These are phyloP conservation scores for Tritrichomonas musculus DNA, from an alignment of 208 protist genomes.

Conservation along the genomic window DNA sequence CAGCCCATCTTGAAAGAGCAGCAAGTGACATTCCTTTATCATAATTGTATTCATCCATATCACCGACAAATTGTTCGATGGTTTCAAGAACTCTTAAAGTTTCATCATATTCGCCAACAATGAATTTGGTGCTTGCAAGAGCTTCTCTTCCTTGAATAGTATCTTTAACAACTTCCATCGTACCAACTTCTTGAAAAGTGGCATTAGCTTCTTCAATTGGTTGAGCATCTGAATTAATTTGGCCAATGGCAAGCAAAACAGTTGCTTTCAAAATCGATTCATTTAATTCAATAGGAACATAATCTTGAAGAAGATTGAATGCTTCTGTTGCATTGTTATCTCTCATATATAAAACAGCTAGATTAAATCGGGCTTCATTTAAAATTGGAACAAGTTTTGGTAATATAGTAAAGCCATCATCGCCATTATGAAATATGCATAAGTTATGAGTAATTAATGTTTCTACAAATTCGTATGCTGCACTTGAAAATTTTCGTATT, in stretches of 20 bases:
- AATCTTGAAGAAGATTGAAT: not conserved
- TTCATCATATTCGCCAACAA: not conserved
- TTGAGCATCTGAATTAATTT: not conserved
- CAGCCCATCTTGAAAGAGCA: not conserved
- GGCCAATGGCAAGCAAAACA: not conserved
- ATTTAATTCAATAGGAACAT: not conserved
- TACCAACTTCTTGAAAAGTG: not conserved
- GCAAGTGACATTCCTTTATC: not conserved
- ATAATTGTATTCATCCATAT: slow-evolving; percentile 7
- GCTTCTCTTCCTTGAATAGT: not conserved
- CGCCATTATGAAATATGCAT: slow-evolving; percentile 14
- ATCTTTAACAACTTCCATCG: not conserved
- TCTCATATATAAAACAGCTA: not conserved
- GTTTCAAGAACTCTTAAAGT: not conserved
- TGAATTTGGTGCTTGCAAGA: slow-evolving; percentile 15
- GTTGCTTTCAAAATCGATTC: not conserved
- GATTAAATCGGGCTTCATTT: not conserved
- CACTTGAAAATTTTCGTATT: not conserved
- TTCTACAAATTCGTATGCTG: slow-evolving; percentile 1
- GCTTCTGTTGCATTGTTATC: not conserved
- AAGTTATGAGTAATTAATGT: not conserved
- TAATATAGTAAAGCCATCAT: slow-evolving; percentile 14
- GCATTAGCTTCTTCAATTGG: not conserved
- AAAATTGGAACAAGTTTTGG: slow-evolving; percentile 31
- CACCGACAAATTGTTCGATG: not conserved